Conservation (phyloP, 2,329 filamentous ascomycete species). For the Aureobasidium vineae region DNA sequence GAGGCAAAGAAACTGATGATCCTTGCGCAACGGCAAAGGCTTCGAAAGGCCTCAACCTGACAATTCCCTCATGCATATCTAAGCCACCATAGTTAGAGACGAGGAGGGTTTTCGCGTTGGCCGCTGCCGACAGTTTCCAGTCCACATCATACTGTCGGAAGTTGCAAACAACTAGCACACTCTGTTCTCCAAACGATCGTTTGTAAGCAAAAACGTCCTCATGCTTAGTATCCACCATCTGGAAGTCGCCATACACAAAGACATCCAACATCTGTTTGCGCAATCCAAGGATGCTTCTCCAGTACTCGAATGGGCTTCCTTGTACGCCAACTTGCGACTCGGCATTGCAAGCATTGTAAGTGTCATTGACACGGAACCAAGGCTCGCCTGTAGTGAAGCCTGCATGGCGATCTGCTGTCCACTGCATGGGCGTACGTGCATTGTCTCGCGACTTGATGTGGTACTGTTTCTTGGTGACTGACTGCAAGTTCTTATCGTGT, state of each 20-base stretch:
- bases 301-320: constrained; percentile 60
- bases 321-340: constrained; percentile 51
- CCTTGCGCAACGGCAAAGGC: background rate
- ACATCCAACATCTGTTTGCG: constrained; percentile 32
- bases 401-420: constrained; percentile 56
- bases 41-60: constrained; percentile 1
- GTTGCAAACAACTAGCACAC: constrained; percentile 2
- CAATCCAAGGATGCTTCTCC: constrained; percentile 43
- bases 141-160: background rate
- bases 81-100: background rate
- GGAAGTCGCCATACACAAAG: constrained; percentile 33
- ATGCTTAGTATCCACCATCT: constrained; percentile 13
- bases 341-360: constrained; percentile 31
- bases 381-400: constrained; percentile 60
- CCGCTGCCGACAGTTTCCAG: background rate
- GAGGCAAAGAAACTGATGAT: background rate
- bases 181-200: background rate
- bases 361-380: constrained; percentile 62
- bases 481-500: background rate
- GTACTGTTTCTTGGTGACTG: constrained; percentile 33
- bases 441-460: constrained; percentile 64
- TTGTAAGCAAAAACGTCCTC: constrained; percentile 11
- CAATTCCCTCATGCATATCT: background rate
- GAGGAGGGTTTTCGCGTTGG: background rate
- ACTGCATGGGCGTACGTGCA: constrained; percentile 67